These are phyloP conservation scores for Kazachstania taianensis DNA, from an alignment of 805 yeast species.

Conservation along the genomic window DNA sequence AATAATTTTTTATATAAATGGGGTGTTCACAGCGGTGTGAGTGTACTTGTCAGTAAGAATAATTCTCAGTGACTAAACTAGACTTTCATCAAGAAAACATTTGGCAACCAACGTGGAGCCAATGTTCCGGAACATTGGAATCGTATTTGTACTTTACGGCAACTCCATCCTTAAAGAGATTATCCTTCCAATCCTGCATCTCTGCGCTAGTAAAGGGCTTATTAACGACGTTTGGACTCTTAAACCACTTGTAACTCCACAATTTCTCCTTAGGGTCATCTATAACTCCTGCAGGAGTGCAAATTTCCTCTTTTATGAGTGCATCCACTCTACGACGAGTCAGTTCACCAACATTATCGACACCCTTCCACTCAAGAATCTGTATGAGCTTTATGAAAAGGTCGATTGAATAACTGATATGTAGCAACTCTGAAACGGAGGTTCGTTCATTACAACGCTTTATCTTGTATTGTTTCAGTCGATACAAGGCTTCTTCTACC, in stretches of 20 bases:
- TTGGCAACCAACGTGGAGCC: constrained; percentile 21
- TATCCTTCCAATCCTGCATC: constrained; percentile 44
- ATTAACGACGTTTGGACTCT: constrained; percentile 27
- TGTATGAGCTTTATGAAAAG: constrained; percentile 37
- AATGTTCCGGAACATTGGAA: constrained; percentile 15
- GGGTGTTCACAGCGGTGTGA: not conserved
- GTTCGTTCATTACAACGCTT: too few species aligned
- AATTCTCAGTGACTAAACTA: not conserved
- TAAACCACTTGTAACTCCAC: constrained; percentile 39
- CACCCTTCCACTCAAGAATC: constrained; percentile 32
- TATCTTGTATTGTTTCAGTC: too few species aligned
- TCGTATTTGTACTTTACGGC: constrained; percentile 30
- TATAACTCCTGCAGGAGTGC: constrained; percentile 12
- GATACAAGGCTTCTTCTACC: too few species aligned
- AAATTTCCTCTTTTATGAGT: constrained; percentile 19
- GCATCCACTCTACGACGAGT: constrained; percentile 33
- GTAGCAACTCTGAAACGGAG: too few species aligned
- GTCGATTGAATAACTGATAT: constrained; percentile 25
- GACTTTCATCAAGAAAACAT: constrained; percentile 14
- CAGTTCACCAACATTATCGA: constrained; percentile 35
- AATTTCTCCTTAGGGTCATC: constrained; percentile 18
- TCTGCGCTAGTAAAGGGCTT: constrained; percentile 44
- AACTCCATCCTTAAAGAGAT: constrained; percentile 39
- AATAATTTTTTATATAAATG: not conserved
- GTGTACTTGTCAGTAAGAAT: not conserved